A percentile compares a stretch with the other conserved stretches of the same genome.
Evolutionary conservation across 164 flowering plant species (phyloP).

Genomic region (Vitis rotundifolia): DNA sequence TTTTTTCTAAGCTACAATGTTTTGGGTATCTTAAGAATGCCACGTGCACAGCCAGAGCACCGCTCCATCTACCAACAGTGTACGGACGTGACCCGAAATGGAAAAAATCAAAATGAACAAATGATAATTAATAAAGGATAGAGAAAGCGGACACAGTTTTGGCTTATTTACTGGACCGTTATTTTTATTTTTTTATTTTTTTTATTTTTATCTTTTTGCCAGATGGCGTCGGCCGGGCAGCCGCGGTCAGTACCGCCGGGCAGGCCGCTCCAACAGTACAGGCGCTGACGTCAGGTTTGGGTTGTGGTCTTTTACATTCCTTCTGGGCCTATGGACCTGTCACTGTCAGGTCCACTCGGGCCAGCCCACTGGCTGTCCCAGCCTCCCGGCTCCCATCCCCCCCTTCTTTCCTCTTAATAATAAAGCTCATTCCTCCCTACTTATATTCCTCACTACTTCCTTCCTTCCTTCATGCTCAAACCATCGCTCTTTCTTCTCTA

Average conservation of each 20-base stretch:
- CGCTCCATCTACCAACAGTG: neutral
- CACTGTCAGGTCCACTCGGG: constrained; percentile 34
- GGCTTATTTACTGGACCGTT: constrained; percentile 12
- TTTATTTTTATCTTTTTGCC: neutral
- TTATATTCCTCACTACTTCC: neutral
- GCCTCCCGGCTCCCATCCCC: neutral
- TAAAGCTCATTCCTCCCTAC: neutral
- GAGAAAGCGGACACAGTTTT: neutral
- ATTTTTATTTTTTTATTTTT: neutral
- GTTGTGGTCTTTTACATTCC: constrained; percentile 17
- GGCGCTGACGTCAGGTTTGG: constrained; percentile 13
- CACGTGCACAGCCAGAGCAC: neutral
- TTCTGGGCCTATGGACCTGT: constrained; percentile 29
- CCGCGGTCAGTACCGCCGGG: constrained; percentile 10
- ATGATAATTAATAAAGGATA: neutral
- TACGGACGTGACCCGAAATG: neutral
- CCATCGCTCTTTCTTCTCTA: constrained; percentile 16
- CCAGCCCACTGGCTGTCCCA: constrained; percentile 29
- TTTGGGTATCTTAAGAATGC: neutral
- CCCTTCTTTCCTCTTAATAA: constrained; percentile 1
- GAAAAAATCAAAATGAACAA: neutral
- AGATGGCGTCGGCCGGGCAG: constrained; percentile 19
- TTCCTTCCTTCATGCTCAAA: constrained; percentile 1
- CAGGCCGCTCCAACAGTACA: neutral
- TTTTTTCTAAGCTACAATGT: no score